phyloP scores from a whole-genome alignment of 768 basidiomycete genomes.

The Holtermanniella nyarrowii region DNA sequence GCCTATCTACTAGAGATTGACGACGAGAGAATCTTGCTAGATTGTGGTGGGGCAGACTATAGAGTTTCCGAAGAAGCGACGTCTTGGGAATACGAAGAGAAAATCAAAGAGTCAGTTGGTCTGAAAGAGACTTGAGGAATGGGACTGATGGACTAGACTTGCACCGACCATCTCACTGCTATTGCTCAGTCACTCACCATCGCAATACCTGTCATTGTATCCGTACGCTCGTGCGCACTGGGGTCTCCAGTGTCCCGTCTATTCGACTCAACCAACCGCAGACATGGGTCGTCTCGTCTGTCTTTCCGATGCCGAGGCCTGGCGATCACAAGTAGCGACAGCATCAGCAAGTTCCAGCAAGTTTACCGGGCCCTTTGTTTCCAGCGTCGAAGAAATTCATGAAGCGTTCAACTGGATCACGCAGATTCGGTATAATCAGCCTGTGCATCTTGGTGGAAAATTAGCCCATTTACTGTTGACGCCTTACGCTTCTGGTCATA shows the following conservation, averaged over 20 bases:
- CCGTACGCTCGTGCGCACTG: conserved; percentile 81
- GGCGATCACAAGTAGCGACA: conserved; percentile 41
- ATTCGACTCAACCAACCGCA: conserved; percentile 87
- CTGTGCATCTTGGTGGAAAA: conserved; percentile 82
- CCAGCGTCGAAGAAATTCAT: conserved; percentile 68
- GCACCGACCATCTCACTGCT: conserved; percentile 80
- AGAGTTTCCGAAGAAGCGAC: conserved; percentile 14
- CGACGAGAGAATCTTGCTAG: conserved; percentile 82
- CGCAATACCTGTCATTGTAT: conserved; percentile 80
- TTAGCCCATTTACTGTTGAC: conserved; percentile 48
- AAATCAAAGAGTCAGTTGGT: conserved; percentile 35
- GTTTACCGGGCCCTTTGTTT: conserved; percentile 51
- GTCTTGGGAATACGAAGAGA: conserved; percentile 34
- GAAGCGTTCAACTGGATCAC: conserved; percentile 88
- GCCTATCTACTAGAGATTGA: conserved; percentile 83
- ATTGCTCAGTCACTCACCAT: conserved; percentile 85
- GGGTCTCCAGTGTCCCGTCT: conserved; percentile 80
- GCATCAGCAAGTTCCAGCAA: conserved; percentile 1
- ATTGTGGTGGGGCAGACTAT: conserved; percentile 63
- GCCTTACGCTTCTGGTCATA: conserved; percentile 89
- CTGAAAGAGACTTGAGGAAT: background rate
- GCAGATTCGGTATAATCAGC: conserved; percentile 87
- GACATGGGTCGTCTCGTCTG: conserved; percentile 90
- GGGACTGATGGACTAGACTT: conserved; percentile 45
- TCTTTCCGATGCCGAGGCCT: conserved; percentile 73